Percentiles rank a stretch among this genome's conserved stretches.
Evolutionary conservation across 495 filamentous ascomycete genomes (phyloP).

Genomic region (Lasiosphaeria hispida): DNA sequence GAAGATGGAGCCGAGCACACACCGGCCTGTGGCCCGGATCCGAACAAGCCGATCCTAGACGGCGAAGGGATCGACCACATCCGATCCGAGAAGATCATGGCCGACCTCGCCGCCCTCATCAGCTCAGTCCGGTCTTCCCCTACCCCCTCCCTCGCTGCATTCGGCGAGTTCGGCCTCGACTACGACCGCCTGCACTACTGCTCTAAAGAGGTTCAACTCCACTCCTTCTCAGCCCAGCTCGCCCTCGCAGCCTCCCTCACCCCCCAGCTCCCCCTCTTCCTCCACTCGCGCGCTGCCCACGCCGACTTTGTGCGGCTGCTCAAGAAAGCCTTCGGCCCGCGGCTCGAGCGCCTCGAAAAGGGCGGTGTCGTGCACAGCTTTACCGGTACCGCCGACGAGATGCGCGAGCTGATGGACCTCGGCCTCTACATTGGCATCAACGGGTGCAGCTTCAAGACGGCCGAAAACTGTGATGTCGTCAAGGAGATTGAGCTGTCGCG

Average conservation of each 20-base stretch:
- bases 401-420: slow-evolving; percentile 68
- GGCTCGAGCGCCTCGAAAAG: slow-evolving; percentile 58
- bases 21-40: slow-evolving; percentile 44
- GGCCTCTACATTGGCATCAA: slow-evolving; percentile 86
- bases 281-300: slow-evolving; percentile 83
- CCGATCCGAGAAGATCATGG: slow-evolving; percentile 47
- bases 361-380: slow-evolving; percentile 87
- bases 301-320: slow-evolving; percentile 73
- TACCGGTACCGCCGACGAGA: slow-evolving; percentile 80
- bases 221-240: slow-evolving; percentile 79
- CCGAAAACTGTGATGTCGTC: slow-evolving; percentile 81
- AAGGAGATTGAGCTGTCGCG: slow-evolving; percentile 67
- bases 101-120: slow-evolving; percentile 58
- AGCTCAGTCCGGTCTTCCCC: slow-evolving; percentile 34
- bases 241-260: slow-evolving; percentile 64
- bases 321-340: slow-evolving; percentile 41
- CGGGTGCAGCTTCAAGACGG: slow-evolving; percentile 89
- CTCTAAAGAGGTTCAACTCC: slow-evolving; percentile 71
- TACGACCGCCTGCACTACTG: slow-evolving; percentile 87
- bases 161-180: slow-evolving; percentile 94
- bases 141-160: slow-evolving; percentile 59
- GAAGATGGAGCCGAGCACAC: slow-evolving; percentile 39
- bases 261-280: slow-evolving; percentile 80
- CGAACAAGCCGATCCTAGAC: slow-evolving; percentile 38
- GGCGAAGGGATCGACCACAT: slow-evolving; percentile 37